Conservation (phyloP, 768 basidiomycete species). For the Suillus ampliporus region DNA sequence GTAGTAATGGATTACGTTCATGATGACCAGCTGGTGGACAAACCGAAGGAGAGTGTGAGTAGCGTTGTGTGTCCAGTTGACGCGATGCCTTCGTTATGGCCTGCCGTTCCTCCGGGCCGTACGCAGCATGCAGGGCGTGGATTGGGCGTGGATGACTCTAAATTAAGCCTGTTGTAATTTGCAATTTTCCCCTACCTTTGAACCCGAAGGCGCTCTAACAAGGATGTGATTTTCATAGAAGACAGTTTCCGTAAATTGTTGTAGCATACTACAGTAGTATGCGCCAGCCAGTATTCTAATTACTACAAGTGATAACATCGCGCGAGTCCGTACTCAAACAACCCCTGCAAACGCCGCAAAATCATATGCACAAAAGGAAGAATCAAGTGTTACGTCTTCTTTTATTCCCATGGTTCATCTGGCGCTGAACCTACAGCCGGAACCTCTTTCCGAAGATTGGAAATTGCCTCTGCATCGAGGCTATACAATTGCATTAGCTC, state of each 20-base stretch:
- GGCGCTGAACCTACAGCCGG: neutral
- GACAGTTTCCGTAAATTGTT: too few relatives aligned
- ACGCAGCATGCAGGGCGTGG: too few relatives aligned
- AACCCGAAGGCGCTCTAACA: too few relatives aligned
- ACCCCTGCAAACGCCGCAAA: too few relatives aligned
- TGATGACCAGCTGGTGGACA: too few relatives aligned
- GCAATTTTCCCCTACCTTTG: too few relatives aligned
- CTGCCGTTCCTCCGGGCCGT: neutral
- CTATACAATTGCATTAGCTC: neutral
- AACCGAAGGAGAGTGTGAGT: neutral
- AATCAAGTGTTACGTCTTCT: neutral
- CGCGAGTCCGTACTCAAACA: neutral
- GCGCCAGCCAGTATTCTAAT: neutral
- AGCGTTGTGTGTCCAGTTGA: neutral
- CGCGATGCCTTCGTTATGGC: neutral
- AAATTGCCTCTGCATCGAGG: neutral
- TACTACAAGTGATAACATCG: neutral
- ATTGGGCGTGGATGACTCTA: too few relatives aligned
- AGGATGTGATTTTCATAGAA: too few relatives aligned
- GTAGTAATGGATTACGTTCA: too few relatives aligned
- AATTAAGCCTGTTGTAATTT: too few relatives aligned
- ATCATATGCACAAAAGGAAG: neutral
- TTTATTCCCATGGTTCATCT: neutral
- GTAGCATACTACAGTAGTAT: neutral
- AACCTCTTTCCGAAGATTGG: neutral